Conservation (phyloP, 306 rosid genomes). For the Vigna hirtella region DNA sequence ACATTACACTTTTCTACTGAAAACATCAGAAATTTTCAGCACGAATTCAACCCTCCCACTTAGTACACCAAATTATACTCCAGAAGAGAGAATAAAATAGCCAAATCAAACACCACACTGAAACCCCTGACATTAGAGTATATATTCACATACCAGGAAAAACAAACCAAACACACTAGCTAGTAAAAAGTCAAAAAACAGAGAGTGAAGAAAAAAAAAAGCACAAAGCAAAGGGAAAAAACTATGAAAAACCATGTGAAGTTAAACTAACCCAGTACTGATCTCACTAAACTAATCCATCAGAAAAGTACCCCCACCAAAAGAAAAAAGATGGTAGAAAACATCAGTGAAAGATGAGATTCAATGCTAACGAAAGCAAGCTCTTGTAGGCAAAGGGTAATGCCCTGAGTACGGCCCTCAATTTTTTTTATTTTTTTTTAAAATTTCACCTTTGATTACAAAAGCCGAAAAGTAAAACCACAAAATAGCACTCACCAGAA, state of each 20-base stretch:
- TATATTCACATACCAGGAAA: constrained; percentile 9
- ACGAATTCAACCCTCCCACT: constrained; percentile 35
- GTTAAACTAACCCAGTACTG: constrained; percentile 45
- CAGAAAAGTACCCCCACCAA: constrained; percentile 44
- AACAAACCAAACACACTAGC: constrained; percentile 8
- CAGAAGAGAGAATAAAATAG: constrained; percentile 23
- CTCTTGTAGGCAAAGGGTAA: neutral
- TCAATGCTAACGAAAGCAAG: constrained; percentile 13
- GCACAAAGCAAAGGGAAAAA: neutral
- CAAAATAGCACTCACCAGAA: constrained; percentile 60
- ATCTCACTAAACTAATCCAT: constrained; percentile 47
- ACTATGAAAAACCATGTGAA: constrained; percentile 16
- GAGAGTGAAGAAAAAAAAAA: neutral
- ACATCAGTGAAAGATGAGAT: constrained; percentile 36
- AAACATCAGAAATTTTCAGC: constrained; percentile 18
- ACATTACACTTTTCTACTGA: constrained; percentile 31
- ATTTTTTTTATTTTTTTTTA: neutral
- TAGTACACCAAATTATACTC: constrained; percentile 3
- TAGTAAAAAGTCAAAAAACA: neutral
- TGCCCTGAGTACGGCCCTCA: neutral
- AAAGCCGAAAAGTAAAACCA: neutral
- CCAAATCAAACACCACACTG: constrained; percentile 30
- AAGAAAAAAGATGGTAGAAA: constrained; percentile 2
- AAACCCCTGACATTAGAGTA: neutral
- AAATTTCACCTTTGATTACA: neutral